Base-by-base conservation (phyloP, 768 basidiomycete genomes). In the Lenzites betulinus region DNA sequence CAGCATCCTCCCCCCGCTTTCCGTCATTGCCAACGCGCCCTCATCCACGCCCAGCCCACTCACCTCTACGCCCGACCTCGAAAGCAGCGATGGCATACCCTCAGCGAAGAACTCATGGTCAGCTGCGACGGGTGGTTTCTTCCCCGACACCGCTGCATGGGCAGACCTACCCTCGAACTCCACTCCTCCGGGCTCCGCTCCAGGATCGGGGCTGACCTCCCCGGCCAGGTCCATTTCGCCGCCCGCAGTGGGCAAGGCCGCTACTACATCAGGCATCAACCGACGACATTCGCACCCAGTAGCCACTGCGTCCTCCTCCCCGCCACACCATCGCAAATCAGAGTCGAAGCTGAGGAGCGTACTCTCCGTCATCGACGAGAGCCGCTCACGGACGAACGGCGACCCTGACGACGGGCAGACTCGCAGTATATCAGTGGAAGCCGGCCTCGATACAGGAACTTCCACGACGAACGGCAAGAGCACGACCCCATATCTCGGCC, bases 1-100 rank as follows among this genome's bases (percentile, higher is more conserved):
- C 76, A 92, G 87, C 70, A 95, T 97, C 61, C 82, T 98, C 1
- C 87, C 93, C 6, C 95, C 95, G 2, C 79, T 93, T 33, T 89
- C 90, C 33, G 81, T 83, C 50, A 86, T 92, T 59, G 87, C 88
- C 78, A 83, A 84, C 41, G 76, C 77, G 23, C 77, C 77, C n/a
- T 85, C 89, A 7, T 75, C 87, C 16, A 81, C 85, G 23, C 78
- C 86, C 18, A 85, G 83, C 64, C 83, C 89, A n/a, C 68, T 83
- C 62, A 81, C 81, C 59, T 59, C 79, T 55, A 64, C 79, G 42
- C 69, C 66, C 58, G 56, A 71, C 63, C 79, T 60, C 75, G 70
- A 70, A 46, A 63, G 64, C 49, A 71, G 68, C 50, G 70, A 71
- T 36, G 62, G 66, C 35, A 47, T 57, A 9, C 41, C 63, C 7